Percentiles rank a stretch among this genome's conserved stretches.
Evolutionary conservation across 1,284 basidiomycete species (phyloP).

Genomic region (Cryptococcus wingfieldii): DNA sequence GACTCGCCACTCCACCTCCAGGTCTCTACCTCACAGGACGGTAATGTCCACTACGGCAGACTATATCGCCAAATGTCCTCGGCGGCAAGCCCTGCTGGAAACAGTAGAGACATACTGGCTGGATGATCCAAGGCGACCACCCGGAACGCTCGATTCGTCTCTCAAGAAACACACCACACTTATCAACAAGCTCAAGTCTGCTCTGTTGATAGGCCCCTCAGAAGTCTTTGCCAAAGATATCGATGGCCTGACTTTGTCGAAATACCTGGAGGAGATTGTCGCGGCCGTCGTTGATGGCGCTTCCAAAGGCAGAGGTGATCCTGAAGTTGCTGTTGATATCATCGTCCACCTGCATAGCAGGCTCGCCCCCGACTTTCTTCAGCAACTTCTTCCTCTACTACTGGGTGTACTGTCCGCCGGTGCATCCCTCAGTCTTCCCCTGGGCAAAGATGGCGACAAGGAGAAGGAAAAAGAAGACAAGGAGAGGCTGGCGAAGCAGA

Average conservation of each 20-base stretch:
- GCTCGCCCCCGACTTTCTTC: constrained; percentile 73
- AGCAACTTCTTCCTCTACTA: constrained; percentile 63
- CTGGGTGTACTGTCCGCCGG: constrained; percentile 58
- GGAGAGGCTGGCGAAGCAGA: constrained; percentile 71
- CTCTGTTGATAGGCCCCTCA: constrained; percentile 41
- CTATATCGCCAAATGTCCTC: constrained; percentile 43
- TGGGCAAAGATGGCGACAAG: constrained; percentile 50
- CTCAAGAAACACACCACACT: constrained; percentile 89
- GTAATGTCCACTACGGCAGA: constrained; percentile 28
- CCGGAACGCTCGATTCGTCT: constrained; percentile 70
- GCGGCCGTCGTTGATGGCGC: constrained; percentile 83
- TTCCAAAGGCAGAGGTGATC: constrained; percentile 73
- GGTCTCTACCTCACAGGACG: background rate
- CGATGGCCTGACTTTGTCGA: constrained; percentile 80
- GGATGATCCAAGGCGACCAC: constrained; percentile 44
- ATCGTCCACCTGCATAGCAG: constrained; percentile 84
- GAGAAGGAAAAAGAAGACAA: constrained; percentile 90
- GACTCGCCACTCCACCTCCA: too few species aligned
- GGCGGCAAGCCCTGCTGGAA: constrained; percentile 31
- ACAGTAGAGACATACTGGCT: constrained; percentile 45
- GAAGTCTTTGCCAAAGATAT: constrained; percentile 89
- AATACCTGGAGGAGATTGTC: constrained; percentile 93
- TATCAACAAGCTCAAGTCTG: constrained; percentile 72
- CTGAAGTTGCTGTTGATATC: constrained; percentile 89
- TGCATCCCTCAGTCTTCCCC: constrained; percentile 3